Percentiles rank a stretch among this genome's conserved stretches.
These are phyloP conservation scores for Stemphylium vesicarium DNA, from an alignment of 2,329 filamentous ascomycete genomes.

Conservation along the genomic window DNA sequence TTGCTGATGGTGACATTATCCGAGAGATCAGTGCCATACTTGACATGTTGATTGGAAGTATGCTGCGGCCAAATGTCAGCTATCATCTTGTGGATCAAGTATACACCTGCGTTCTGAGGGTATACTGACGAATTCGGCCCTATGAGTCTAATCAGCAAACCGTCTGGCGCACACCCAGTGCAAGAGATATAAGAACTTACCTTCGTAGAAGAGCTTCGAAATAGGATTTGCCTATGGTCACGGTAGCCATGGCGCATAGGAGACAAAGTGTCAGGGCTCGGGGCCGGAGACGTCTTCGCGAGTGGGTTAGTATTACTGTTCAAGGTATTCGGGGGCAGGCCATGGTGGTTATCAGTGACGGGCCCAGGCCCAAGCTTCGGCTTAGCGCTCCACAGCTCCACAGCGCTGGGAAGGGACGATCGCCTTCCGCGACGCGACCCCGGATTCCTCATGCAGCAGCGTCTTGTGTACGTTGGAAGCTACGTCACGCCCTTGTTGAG, in stretches of 20 bases:
- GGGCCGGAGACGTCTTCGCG: slow-evolving; percentile 11
- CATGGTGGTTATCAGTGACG: slow-evolving; percentile 24
- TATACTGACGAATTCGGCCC: slow-evolving; percentile 59
- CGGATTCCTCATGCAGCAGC: slow-evolving; percentile 15
- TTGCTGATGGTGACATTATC: slow-evolving; percentile 62
- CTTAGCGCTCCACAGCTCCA: slow-evolving; percentile 26
- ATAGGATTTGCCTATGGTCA: slow-evolving; percentile 66
- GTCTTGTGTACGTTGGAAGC: neutral
- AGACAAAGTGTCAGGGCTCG: slow-evolving; percentile 13
- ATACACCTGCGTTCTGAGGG: neutral
- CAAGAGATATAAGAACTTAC: slow-evolving; percentile 53
- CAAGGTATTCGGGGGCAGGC: slow-evolving; percentile 8
- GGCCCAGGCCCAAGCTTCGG: slow-evolving; percentile 30
- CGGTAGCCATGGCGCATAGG: slow-evolving; percentile 48
- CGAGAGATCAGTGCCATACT: slow-evolving; percentile 44
- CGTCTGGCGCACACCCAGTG: slow-evolving; percentile 1
- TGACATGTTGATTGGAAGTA: slow-evolving; percentile 47
- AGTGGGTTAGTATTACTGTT: slow-evolving; percentile 9
- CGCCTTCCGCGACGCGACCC: slow-evolving; percentile 17
- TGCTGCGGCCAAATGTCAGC: slow-evolving; percentile 42
- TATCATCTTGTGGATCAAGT: neutral
- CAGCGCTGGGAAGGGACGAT: slow-evolving; percentile 19
- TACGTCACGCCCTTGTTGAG: neutral
- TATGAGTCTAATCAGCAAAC: slow-evolving; percentile 39
- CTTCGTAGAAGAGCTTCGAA: slow-evolving; percentile 67